Evolutionary conservation across 257 asterid genomes (phyloP), one percentile per base, ranked within the genome.

Genomic region (Solanum acaule): DNA sequence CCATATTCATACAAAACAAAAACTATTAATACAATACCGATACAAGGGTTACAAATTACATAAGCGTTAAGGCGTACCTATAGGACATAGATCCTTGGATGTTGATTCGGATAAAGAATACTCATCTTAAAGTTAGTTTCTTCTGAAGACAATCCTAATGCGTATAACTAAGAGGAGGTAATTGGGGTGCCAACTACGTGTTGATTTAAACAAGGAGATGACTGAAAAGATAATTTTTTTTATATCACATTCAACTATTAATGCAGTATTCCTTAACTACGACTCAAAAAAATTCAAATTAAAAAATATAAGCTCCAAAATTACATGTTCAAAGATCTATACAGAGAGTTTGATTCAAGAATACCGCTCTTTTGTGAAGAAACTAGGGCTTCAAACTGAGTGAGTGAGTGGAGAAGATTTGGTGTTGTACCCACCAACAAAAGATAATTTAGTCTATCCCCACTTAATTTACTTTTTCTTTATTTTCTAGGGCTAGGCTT

Each of bases 251-350:
- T 46, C 56, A 46, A 38, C 25, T 37, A 75, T 23, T n/a, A 38
- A 37, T 23, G 14, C 0, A n/a, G 22, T 77, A 44, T 13, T 44
- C 56, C 6, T 3, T 13, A 44, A 44, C 18, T 44, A 44, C 2
- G 56, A 35, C 61, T 77, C 84, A 77, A 33, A 40, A 7, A n/a
- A 13, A 6, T 2, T 77, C 35, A 79, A 42, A 15, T 44, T 25
- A 25, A 42, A 79, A 15, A 10, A 78, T 8, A 42, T 42, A 78
- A 78, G 8, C 85, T 42, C 31, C 25, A 27, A 84, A 89, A 76
- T 88, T 93, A 96, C 97, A 92, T 90, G 90, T 88, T 89, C 79
- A 59, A 38, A 86, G 61, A 87, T 67, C 70, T 0, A 46, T 46
- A 46, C 2, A 44, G 56, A 46, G 56, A 46, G 20, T 46, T 46